A percentile compares a stretch with the other conserved stretches of the same genome.
phyloP scores from a whole-genome alignment of 2,329 filamentous ascomycete genomes.

The Tolypocladium endophyticum region DNA sequence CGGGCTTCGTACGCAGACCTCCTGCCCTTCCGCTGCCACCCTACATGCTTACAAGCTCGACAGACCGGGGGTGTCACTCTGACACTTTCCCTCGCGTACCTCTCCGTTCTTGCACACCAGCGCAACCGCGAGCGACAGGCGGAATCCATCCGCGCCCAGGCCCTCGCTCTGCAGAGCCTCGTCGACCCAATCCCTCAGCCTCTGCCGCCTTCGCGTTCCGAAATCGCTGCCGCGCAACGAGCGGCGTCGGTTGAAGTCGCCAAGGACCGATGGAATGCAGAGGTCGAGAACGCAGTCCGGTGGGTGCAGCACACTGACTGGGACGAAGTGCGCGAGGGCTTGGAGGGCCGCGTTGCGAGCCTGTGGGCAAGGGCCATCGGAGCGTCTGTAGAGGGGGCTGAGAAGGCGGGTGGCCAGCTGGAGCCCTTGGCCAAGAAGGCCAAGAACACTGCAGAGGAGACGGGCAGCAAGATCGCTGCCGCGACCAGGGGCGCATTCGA shows the following conservation, averaged over 20 bases:
- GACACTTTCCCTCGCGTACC: slow-evolving; percentile 62
- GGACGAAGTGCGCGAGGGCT: slow-evolving; percentile 47
- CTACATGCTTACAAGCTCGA: slow-evolving; percentile 2
- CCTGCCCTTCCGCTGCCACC: not conserved
- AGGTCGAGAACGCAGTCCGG: slow-evolving; percentile 55
- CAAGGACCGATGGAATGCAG: slow-evolving; percentile 71
- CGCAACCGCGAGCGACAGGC: slow-evolving; percentile 53
- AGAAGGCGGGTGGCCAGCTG: slow-evolving; percentile 17
- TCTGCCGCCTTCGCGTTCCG: slow-evolving; percentile 38
- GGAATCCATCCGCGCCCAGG: slow-evolving; percentile 45
- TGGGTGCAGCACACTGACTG: slow-evolving; percentile 59
- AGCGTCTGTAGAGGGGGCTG: slow-evolving; percentile 16
- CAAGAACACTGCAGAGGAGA: slow-evolving; percentile 11
- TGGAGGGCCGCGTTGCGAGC: slow-evolving; percentile 38
- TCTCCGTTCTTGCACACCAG: slow-evolving; percentile 60
- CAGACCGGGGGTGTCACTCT: slow-evolving; percentile 68
- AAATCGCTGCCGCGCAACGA: slow-evolving; percentile 39
- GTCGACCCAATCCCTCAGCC: slow-evolving; percentile 36
- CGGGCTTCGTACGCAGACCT: slow-evolving; percentile 56
- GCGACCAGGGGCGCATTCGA: slow-evolving; percentile 25
- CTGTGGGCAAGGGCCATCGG: slow-evolving; percentile 32
- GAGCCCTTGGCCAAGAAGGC: slow-evolving; percentile 23
- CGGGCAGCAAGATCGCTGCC: slow-evolving; percentile 15
- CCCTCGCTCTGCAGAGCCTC: slow-evolving; percentile 41
- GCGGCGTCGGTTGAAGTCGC: slow-evolving; percentile 51